phyloP scores from a whole-genome alignment of 108 stramenopile species.

The Epithemia pelagica region DNA sequence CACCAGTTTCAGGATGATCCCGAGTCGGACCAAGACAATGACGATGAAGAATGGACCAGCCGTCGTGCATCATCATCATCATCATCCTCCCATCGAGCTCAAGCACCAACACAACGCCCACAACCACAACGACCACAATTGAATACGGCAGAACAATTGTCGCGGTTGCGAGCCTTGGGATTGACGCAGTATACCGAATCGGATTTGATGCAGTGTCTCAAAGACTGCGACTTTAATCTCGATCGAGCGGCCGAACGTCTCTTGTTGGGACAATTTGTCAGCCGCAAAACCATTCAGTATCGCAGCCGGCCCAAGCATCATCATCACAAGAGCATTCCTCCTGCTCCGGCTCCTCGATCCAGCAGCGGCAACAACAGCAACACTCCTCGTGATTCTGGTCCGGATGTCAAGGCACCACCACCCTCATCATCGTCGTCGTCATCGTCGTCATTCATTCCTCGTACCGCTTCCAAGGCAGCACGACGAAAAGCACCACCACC shows the following conservation, averaged over 20 bases:
- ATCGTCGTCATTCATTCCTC: background rate
- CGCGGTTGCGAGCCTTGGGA: background rate
- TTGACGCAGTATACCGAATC: constrained; percentile 23
- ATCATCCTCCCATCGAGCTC: too few relatives aligned
- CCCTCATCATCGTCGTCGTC: background rate
- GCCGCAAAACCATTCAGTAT: background rate
- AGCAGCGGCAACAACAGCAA: background rate
- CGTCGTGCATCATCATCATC: too few relatives aligned
- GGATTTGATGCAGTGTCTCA: constrained; percentile 45
- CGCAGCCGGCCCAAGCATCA: too few relatives aligned
- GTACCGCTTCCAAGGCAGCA: constrained; percentile 2
- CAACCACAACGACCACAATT: background rate
- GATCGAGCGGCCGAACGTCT: constrained; percentile 65
- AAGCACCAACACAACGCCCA: too few relatives aligned
- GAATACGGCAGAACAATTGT: background rate
- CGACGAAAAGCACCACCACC: background rate
- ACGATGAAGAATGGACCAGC: too few relatives aligned
- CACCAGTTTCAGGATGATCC: too few relatives aligned
- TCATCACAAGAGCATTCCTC: background rate
- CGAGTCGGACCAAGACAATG: too few relatives aligned
- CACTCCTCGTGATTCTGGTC: background rate
- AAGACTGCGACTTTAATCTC: constrained; percentile 51
- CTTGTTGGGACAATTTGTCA: constrained; percentile 38
- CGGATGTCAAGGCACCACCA: background rate
- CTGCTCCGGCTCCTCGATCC: background rate